Base-by-base conservation (phyloP, 805 yeast species). In the Candida stauntonica region DNA sequence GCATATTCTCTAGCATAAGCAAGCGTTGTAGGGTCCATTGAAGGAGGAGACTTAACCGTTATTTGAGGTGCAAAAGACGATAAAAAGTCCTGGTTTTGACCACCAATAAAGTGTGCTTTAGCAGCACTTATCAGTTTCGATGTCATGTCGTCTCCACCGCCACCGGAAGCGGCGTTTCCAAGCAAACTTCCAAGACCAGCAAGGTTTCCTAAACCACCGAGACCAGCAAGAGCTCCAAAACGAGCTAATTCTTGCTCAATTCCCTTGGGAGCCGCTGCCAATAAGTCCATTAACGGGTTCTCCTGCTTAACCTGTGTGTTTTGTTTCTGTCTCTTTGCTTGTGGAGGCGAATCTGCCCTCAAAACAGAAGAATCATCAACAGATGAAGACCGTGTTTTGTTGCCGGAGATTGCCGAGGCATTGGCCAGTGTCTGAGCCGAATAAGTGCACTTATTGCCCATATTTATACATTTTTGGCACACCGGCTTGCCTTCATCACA, bases 401-500 rank as follows among this genome's bases (percentile, higher is more conserved):
- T n/a, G n/a, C n/a, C n/a, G n/a, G n/a, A n/a, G n/a, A n/a, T n/a
- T n/a, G n/a, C n/a, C n/a, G n/a, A n/a, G n/a, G n/a, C n/a, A n/a
- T n/a, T n/a, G n/a, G n/a, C n/a, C n/a, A n/a, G n/a, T n/a, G n/a
- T 11, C 11, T 21, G 24, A 21, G 11, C 51, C 1, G 67, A 50
- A 41, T 84, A 88, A 3, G 81, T 73, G 62, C 98, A 89, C 19
- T 75, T 81, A 26, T 89, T 67, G 17, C 84, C 81, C 78, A 89
- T 75, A 45, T 87, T 80, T 34, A 68, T 62, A 62, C 98, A 89
- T 62, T 87, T 87, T 17, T 66, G 66, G 60, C 98, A 89, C 7
- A 67, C 57, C 1, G 97, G 97, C 44, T 79, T 82, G 1, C 67
- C 66, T 60, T 91, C 97, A 58, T 89, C 97, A 67, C 98, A 89